phyloP scores from a whole-genome alignment of 192 early-diverging fungal species.

The Podila verticillata region DNA sequence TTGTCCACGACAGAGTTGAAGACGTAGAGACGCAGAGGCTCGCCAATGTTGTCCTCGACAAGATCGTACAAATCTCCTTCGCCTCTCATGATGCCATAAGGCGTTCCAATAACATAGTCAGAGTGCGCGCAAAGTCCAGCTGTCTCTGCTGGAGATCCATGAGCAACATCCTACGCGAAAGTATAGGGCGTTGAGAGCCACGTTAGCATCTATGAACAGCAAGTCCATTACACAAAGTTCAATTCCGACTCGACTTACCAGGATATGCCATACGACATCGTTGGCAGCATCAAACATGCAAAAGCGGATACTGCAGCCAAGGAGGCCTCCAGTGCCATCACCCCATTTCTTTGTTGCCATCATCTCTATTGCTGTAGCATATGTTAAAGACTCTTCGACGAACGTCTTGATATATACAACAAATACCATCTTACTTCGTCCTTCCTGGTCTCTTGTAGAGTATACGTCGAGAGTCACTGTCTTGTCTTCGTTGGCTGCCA shows the following conservation, averaged over 20 bases:
- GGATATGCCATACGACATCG: constrained; percentile 63
- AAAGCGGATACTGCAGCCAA: constrained; percentile 72
- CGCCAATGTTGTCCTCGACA: constrained; percentile 66
- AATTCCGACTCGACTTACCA: constrained; percentile 21
- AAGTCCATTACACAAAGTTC: not conserved
- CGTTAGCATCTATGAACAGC: too few species aligned
- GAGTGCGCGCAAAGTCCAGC: constrained; percentile 73
- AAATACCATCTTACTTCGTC: constrained; percentile 49
- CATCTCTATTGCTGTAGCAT: constrained; percentile 48
- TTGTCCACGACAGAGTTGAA: constrained; percentile 73
- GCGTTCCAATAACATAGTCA: constrained; percentile 82
- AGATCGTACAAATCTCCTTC: constrained; percentile 74
- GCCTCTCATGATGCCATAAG: constrained; percentile 61
- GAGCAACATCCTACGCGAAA: constrained; percentile 59
- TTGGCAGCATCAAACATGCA: constrained; percentile 71
- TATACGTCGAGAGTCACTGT: constrained; percentile 64
- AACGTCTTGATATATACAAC: not conserved
- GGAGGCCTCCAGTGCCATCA: constrained; percentile 52
- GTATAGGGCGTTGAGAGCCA: constrained; percentile 5
- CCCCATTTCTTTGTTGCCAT: constrained; percentile 52
- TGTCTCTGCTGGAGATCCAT: constrained; percentile 74
- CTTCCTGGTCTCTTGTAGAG: constrained; percentile 63
- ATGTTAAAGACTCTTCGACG: not conserved
- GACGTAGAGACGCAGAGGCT: constrained; percentile 70
- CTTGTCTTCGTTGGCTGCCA: constrained; percentile 54